Evolutionary conservation across 331 rosid genomes (phyloP).

Genomic region (Pyracantha coccinea): DNA sequence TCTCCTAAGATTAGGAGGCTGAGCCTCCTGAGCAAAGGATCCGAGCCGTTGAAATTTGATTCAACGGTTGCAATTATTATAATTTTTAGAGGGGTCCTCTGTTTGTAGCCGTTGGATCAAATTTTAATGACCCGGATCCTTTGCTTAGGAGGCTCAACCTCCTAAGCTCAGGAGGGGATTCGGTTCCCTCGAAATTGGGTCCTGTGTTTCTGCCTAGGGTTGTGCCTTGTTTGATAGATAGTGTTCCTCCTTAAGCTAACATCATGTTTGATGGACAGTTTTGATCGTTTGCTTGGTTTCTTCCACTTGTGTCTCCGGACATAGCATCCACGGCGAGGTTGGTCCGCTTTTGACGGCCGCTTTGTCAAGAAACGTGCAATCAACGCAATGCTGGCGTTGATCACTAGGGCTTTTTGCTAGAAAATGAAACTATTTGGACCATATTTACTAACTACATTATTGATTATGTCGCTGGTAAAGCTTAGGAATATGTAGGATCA

Average conservation of each 20-base stretch:
- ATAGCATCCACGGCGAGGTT: constrained; percentile 50
- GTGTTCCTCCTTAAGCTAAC: constrained; percentile 33
- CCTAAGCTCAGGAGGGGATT: too few species aligned
- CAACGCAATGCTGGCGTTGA: neutral
- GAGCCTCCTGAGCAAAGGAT: too few species aligned
- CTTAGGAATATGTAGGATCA: too few species aligned
- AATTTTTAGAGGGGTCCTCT: too few species aligned
- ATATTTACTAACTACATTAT: neutral
- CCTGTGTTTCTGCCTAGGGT: constrained; percentile 57
- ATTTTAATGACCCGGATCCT: too few species aligned
- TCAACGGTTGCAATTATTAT: too few species aligned
- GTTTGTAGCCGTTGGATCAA: too few species aligned
- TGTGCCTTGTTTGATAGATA: constrained; percentile 62
- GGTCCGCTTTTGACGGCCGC: constrained; percentile 39
- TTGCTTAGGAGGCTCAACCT: too few species aligned
- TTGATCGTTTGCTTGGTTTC: constrained; percentile 83
- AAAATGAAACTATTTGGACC: neutral
- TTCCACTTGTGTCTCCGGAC: constrained; percentile 77
- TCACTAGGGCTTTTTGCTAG: neutral
- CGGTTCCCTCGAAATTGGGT: constrained; percentile 45
- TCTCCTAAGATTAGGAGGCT: too few species aligned
- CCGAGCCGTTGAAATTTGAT: too few species aligned
- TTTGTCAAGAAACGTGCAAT: constrained; percentile 65
- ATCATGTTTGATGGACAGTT: constrained; percentile 60
- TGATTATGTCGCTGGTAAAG: neutral